These are phyloP conservation scores for Ustanciosporium gigantosporum DNA, from an alignment of 1,284 basidiomycete species.

Conservation along the genomic window DNA sequence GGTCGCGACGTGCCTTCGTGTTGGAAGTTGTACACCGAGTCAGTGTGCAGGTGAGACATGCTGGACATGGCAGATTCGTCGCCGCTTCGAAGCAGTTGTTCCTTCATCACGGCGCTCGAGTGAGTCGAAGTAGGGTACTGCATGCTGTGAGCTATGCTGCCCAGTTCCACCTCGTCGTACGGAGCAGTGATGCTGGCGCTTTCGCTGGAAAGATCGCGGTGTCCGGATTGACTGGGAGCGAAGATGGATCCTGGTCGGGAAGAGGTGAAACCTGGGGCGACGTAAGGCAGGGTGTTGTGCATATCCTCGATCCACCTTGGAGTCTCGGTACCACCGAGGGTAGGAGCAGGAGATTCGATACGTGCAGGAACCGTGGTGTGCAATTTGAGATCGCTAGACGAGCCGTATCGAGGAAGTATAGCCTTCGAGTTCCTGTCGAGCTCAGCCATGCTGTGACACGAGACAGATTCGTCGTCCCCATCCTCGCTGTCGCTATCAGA, in stretches of 20 bases:
- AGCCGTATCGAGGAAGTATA: conserved; percentile 16
- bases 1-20: conserved; percentile 34
- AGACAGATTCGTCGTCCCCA: conserved; percentile 11
- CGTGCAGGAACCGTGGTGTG: too few relatives aligned
- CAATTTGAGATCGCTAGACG: too few relatives aligned
- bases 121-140: conserved; percentile 1
- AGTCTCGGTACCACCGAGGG: conserved; percentile 26
- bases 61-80: conserved; percentile 8
- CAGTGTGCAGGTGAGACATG: conserved; percentile 9
- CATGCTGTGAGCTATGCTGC: too few relatives aligned
- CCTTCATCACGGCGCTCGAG: conserved; percentile 11
- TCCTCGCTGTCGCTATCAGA: conserved; percentile 24
- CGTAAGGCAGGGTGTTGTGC: conserved; percentile 24
- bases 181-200: conserved; percentile 1
- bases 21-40: conserved; percentile 22
- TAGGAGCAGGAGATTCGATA: conserved; percentile 6
- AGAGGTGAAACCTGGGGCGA: conserved; percentile 25
- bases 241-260: conserved; percentile 4
- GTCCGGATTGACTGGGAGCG: conserved; percentile 7
- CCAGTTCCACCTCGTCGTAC: conserved; percentile 24
- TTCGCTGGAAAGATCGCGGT: conserved; percentile 4
- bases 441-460: conserved; percentile 10
- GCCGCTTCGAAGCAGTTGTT: conserved; percentile 8
- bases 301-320: conserved; percentile 38
- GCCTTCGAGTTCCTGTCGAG: conserved; percentile 1